A percentile compares a stretch with the other conserved stretches of the same genome.
Evolutionary conservation across 352 stramenopile species (phyloP).

Genomic region (Phytopythium aichiense): DNA sequence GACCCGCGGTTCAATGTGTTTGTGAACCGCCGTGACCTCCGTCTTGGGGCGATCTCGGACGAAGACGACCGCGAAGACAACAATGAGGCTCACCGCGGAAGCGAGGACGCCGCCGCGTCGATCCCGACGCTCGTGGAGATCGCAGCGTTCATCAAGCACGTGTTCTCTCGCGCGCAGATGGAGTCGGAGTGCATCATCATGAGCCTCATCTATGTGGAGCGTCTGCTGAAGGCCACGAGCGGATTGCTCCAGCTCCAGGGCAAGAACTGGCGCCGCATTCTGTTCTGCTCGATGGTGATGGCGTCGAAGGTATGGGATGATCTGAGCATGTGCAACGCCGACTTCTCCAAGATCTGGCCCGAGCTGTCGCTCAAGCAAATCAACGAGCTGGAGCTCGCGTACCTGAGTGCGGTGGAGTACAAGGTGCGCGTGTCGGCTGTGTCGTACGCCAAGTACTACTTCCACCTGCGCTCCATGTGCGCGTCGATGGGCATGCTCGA

Average conservation of each 20-base stretch:
- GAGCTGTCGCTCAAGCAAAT: conserved; percentile 91
- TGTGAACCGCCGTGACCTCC: conserved; percentile 43
- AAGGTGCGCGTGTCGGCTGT: conserved; percentile 85
- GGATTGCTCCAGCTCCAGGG: conserved; percentile 70
- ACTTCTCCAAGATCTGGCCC: conserved; percentile 94
- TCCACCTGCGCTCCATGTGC: conserved; percentile 94
- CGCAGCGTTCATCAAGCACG: conserved; percentile 90
- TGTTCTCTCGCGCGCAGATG: conserved; percentile 90
- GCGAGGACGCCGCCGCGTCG: conserved; percentile 17
- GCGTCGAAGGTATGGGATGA: conserved; percentile 98
- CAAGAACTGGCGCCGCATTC: conserved; percentile 92
- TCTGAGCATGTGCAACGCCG: conserved; percentile 96
- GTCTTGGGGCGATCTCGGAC: conserved; percentile 22
- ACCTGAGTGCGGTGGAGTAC: conserved; percentile 89
- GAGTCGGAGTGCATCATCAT: conserved; percentile 98
- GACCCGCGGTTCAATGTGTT: conserved; percentile 71
- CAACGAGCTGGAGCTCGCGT: conserved; percentile 94
- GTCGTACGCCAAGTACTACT: conserved; percentile 95
- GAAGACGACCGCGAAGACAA: conserved; percentile 8
- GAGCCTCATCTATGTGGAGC: conserved; percentile 96
- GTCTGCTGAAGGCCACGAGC: conserved; percentile 90
- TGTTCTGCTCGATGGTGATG: conserved; percentile 97
- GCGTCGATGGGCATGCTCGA: conserved; percentile 83
- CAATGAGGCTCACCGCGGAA: conserved; percentile 4
- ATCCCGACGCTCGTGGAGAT: conserved; percentile 90